These are phyloP conservation scores for Nicotiana benthamiana DNA, from an alignment of 257 asterid genomes.

Conservation along the genomic window DNA sequence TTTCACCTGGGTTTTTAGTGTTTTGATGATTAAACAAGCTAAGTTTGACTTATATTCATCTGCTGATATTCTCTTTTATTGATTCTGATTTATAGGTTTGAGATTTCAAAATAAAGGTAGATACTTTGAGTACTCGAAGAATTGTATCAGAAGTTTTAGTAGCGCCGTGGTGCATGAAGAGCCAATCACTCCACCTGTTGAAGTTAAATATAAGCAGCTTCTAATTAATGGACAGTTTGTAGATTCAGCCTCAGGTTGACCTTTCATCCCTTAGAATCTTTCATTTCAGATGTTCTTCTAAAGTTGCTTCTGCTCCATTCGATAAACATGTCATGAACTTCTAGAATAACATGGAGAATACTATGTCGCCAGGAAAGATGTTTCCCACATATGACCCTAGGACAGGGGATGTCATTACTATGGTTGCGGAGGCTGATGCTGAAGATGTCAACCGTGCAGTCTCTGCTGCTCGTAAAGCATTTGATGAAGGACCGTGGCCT, in stretches of 20 bases:
- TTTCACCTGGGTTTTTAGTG: background rate
- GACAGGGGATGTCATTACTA: constrained; percentile 59
- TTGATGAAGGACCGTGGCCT: constrained; percentile 82
- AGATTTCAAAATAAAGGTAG: background rate
- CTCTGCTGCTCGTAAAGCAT: constrained; percentile 70
- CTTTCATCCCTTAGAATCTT: background rate
- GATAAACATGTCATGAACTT: too few species aligned
- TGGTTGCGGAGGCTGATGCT: constrained; percentile 55
- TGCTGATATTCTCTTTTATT: too few species aligned
- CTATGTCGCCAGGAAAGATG: constrained; percentile 46
- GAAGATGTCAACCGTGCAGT: constrained; percentile 68
- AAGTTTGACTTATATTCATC: too few species aligned
- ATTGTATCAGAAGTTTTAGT: constrained; percentile 23
- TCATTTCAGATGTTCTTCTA: background rate
- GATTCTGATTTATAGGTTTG: background rate
- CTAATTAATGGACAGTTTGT: constrained; percentile 65
- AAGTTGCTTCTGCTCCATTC: background rate
- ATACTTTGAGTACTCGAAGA: background rate
- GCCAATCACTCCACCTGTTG: constrained; percentile 41
- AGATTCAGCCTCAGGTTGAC: constrained; percentile 65
- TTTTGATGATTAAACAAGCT: background rate
- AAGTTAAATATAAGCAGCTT: constrained; percentile 51
- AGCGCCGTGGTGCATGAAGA: constrained; percentile 46
- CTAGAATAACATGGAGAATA: background rate
- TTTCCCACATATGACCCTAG: constrained; percentile 71